Base-by-base conservation (phyloP, 345 rosid species). In the Rhizophora mangle region DNA sequence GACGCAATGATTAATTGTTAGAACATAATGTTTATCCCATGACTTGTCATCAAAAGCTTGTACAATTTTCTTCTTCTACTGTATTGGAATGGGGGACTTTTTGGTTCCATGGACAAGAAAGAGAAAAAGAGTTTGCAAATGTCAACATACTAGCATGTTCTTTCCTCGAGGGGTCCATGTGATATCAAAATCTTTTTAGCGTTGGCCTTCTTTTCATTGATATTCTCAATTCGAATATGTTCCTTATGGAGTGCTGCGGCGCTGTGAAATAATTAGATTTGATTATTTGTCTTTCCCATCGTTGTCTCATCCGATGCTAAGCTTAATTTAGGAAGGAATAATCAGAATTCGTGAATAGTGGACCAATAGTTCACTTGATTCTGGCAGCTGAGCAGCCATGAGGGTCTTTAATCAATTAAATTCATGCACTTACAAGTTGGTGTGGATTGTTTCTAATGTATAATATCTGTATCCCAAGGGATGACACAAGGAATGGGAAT, bases 131-230 rank as follows among this genome's bases (percentile, higher is more conserved):
- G 43, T 56, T 80, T 22, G 54, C 62, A 69, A 82, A 83, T 79
- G 87, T 80, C 75, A 78, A 67, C 70, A 68, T 68, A 70, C 70
- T 70, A 79, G 80, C 82, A 75, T 80, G 84, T 72, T 81, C 78
- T 72, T 62, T 72, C 75, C 69, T 67, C 67, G 59, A 68, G 69
- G 70, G 85, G 86, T 55, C 78, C 78, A 68, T 74, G 57, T 76
- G 81, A 75, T 79, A 68, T 67, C 63, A 60, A 54, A 46, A 10
- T 60, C 6, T 65, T 76, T 69, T 60, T 31, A 59, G 53, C 70
- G 61, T 76, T 72, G 49, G 63, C 67, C 66, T 73, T 21, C 63
- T 75, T 80, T 67, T 37, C 49, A 27, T 56, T 58, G 65, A 39
- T 68, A 75, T 78, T 74, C 79, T 71, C 36, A 27, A 27, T 64